Base-by-base conservation (phyloP, 1,139 yeast genomes). In the Candida sojae region DNA sequence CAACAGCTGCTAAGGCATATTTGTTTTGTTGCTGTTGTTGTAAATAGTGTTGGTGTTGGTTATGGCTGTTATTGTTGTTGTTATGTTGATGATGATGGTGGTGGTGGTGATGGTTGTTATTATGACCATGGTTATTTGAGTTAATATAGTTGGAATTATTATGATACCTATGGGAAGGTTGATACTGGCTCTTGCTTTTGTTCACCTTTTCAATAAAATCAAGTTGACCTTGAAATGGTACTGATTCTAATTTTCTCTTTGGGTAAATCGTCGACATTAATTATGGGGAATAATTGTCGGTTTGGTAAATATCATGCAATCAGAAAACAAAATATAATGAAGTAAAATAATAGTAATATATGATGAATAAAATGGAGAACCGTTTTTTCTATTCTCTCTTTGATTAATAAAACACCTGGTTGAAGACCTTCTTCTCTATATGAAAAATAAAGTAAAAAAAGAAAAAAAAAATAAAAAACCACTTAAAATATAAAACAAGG, bases 221-320 rank as follows among this genome's bases (percentile, higher is more conserved):
- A 21, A 67, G 48, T 52, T 71, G 76, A 40, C 54, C 51, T 45
- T 53, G 59, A 55, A 72, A 72, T 3, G 76, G 68, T 30, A 61
- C 57, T 35, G 56, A 50, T 38, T 67, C 64, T 47, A 70, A 55
- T 28, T 55, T 52, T 55, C 75, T 59, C 48, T 64, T 65, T 26
- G 70, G 67, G 51, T 60, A 67, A 43, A 37, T 44, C 32, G 52
- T 45, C 43, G 54, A 51, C 53, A 50, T 47, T 13, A 34, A 34
- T 5, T 40, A 40, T 40, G 43, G 35, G 29, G 26, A 31, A 30
- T 31, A 30, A 40, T 39, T 41, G 37, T 43, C 28, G 23, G 12
- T 42, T 49, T 17, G 42, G 29, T 13, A 48, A 42, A 37, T 37
- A 32, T 41, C 45, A 25, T 34, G 45, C 31, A 36, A 36, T 36